Percentiles rank a stretch among this genome's conserved stretches.
Conservation (phyloP, 164 flowering plant species). For the Hamamelis virginiana region DNA sequence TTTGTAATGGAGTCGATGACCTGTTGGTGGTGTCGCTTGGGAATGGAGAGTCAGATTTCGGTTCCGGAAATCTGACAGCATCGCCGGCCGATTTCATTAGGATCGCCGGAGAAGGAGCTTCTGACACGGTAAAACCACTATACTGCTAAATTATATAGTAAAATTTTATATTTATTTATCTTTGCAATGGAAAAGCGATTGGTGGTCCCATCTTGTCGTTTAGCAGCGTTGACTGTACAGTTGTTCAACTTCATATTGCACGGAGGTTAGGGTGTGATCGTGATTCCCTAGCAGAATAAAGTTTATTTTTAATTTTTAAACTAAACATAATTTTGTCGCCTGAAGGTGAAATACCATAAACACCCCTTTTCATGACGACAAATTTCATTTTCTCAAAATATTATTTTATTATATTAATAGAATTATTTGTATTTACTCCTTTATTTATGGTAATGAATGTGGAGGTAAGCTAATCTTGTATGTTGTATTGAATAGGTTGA, state of each 20-base stretch:
- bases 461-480: neutral
- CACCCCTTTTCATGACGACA: neutral
- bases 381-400: too few species aligned
- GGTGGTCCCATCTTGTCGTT: too few species aligned
- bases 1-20: slow-evolving; percentile 53
- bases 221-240: too few species aligned
- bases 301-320: neutral
- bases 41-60: slow-evolving; percentile 45
- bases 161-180: too few species aligned
- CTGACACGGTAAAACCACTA: slow-evolving; percentile 45
- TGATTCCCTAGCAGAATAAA: neutral
- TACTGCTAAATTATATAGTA: too few species aligned
- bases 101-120: slow-evolving; percentile 61
- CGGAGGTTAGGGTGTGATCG: too few species aligned
- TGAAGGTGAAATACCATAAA: neutral
- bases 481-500: slow-evolving; percentile 41
- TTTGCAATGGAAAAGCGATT: too few species aligned
- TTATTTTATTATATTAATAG: too few species aligned
- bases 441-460: too few species aligned
- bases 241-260: too few species aligned
- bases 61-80: slow-evolving; percentile 10
- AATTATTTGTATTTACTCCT: too few species aligned
- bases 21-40: slow-evolving; percentile 56
- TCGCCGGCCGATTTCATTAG: slow-evolving; percentile 26
- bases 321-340: neutral